A percentile compares a stretch with the other conserved stretches of the same genome.
phyloP scores from a whole-genome alignment of 345 rosid species.

The Clarkia xantiana region DNA sequence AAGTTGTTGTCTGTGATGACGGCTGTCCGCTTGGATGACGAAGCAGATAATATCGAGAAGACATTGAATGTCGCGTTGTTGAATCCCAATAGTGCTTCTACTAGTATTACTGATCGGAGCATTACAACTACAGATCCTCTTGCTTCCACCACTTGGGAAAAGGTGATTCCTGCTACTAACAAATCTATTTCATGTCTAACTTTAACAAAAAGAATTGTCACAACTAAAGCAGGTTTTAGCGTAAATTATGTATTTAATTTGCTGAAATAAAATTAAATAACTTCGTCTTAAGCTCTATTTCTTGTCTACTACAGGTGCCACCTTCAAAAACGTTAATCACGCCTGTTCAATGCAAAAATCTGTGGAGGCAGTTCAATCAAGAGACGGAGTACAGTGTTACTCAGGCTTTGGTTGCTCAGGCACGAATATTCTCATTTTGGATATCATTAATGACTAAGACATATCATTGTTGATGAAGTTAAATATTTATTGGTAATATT shows the following conservation, averaged over 20 bases:
- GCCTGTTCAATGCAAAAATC: slow-evolving; percentile 80
- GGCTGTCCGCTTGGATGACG: slow-evolving; percentile 65
- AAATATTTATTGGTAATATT: too few species aligned
- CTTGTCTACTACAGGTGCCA: slow-evolving; percentile 39
- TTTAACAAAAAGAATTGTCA: background rate
- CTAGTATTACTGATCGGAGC: slow-evolving; percentile 34
- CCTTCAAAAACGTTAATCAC: slow-evolving; percentile 66
- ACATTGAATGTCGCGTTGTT: slow-evolving; percentile 41
- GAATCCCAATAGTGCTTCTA: slow-evolving; percentile 23
- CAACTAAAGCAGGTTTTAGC: background rate
- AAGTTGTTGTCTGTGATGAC: slow-evolving; percentile 83
- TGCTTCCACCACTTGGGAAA: slow-evolving; percentile 87
- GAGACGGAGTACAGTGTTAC: slow-evolving; percentile 88
- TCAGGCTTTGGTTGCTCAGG: slow-evolving; percentile 98
- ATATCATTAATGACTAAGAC: background rate
- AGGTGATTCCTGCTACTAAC: slow-evolving; percentile 28
- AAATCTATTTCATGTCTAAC: background rate
- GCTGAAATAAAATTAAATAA: background rate
- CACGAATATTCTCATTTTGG: slow-evolving; percentile 6
- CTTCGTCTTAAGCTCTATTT: background rate
- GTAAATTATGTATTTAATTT: background rate
- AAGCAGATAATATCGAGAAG: slow-evolving; percentile 51
- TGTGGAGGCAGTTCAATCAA: slow-evolving; percentile 92
- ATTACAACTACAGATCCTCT: slow-evolving; percentile 48
- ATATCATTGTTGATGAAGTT: too few species aligned